phyloP scores from a whole-genome alignment of 2,329 filamentous ascomycete species.

The Microcera coccophila region DNA sequence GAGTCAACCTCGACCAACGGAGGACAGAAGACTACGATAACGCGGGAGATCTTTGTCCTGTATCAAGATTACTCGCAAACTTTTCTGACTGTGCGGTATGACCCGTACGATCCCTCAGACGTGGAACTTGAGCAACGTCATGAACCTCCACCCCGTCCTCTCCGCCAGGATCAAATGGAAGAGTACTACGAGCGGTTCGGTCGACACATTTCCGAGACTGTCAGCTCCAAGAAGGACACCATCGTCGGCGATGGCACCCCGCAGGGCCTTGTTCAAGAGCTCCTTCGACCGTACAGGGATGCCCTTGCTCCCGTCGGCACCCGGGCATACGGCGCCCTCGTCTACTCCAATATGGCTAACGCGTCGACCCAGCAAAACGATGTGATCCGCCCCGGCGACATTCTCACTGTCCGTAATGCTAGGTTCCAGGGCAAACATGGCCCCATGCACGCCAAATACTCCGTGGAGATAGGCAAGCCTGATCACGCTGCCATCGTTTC shows the following conservation, averaged over 20 bases:
- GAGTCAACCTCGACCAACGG: constrained; percentile 68
- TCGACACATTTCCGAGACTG: constrained; percentile 67
- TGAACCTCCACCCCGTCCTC: constrained; percentile 72
- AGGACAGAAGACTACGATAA: constrained; percentile 66
- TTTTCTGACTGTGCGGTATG: constrained; percentile 74
- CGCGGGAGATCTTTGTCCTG: constrained; percentile 79
- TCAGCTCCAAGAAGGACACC: constrained; percentile 68
- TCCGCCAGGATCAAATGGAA: constrained; percentile 92
- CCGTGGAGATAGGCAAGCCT: constrained; percentile 76
- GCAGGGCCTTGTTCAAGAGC: constrained; percentile 70
- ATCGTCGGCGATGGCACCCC: constrained; percentile 83
- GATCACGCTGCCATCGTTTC: constrained; percentile 88
- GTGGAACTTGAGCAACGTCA: constrained; percentile 80
- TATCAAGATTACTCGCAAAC: constrained; percentile 98
- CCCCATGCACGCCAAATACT: constrained; percentile 92
- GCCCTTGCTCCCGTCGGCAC: constrained; percentile 82
- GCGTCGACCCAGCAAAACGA: constrained; percentile 86
- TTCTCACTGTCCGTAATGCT: constrained; percentile 87
- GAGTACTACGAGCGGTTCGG: constrained; percentile 78
- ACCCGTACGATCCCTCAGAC: constrained; percentile 68
- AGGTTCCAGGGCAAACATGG: constrained; percentile 95
- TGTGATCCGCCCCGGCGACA: constrained; percentile 89
- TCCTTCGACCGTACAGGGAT: constrained; percentile 68
- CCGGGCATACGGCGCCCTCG: constrained; percentile 82
- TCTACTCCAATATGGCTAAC: constrained; percentile 94